These are phyloP conservation scores for Neonectria coccinea DNA, from an alignment of 2,329 filamentous ascomycete genomes.

Conservation along the genomic window DNA sequence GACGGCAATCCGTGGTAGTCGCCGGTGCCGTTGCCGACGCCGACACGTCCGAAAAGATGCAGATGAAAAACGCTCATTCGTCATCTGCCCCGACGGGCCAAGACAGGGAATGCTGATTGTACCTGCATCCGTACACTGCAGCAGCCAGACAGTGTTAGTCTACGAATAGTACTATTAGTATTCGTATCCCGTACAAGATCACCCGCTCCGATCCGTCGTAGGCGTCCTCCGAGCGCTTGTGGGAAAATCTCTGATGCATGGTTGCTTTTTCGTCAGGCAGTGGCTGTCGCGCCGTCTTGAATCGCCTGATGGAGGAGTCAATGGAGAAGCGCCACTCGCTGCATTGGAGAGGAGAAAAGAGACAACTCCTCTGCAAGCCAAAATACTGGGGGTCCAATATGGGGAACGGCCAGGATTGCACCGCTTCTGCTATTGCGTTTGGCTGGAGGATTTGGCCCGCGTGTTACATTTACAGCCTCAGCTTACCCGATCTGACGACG, in stretches of 20 bases:
- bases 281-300: constrained; percentile 27
- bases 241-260: constrained; percentile 13
- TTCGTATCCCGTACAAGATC: neutral
- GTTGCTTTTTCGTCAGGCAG: constrained; percentile 40
- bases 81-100: neutral
- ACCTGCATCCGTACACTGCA: constrained; percentile 16
- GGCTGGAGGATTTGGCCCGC: neutral
- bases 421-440: neutral
- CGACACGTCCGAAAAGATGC: constrained; percentile 16
- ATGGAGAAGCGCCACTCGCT: constrained; percentile 8
- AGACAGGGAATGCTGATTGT: constrained; percentile 11
- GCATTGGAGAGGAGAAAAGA: constrained; percentile 27
- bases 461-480: neutral
- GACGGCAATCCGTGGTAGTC: neutral
- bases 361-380: constrained; percentile 18
- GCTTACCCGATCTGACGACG: neutral
- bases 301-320: constrained; percentile 35
- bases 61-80: constrained; percentile 6
- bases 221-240: constrained; percentile 26
- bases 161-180: no score
- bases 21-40: neutral
- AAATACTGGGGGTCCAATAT: neutral
- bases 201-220: constrained; percentile 10
- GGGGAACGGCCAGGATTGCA: neutral
- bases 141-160: no score